Percentiles rank a stretch among this genome's conserved stretches.
Evolutionary conservation across 1,284 basidiomycete genomes (phyloP).

Genomic region (Microbotryum violaceum): DNA sequence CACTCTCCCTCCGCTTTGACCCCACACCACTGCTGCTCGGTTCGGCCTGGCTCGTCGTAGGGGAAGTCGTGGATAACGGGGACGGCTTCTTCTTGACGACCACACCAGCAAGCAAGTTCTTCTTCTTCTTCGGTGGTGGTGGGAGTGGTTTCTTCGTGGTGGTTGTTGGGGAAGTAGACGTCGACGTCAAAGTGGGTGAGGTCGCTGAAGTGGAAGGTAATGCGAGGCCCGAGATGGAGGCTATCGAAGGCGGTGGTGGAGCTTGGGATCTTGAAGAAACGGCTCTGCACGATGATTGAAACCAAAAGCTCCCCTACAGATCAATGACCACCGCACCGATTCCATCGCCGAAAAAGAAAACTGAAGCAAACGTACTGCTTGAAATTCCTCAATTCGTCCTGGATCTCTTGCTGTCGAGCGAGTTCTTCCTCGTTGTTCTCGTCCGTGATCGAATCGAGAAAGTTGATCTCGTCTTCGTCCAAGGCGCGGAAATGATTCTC

Average conservation of each 20-base stretch:
- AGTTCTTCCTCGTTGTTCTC: conserved; percentile 67
- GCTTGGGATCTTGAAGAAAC: conserved; percentile 4
- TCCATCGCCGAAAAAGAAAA: too few species aligned
- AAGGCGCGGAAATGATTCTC: conserved; percentile 86
- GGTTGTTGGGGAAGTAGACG: background rate
- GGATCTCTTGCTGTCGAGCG: conserved; percentile 62
- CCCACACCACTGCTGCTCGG: too few species aligned
- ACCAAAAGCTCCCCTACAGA: background rate
- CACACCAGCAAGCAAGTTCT: conserved; percentile 12
- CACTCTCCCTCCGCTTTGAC: too few species aligned
- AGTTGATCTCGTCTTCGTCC: conserved; percentile 79
- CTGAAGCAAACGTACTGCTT: conserved; percentile 52
- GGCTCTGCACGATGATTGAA: conserved; percentile 1
- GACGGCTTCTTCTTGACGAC: conserved; percentile 17
- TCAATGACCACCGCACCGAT: too few species aligned
- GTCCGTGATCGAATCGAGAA: conserved; percentile 70
- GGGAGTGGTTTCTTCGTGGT: background rate
- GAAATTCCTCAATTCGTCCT: conserved; percentile 70
- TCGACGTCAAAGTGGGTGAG: background rate
- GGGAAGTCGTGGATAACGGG: background rate
- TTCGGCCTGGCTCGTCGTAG: background rate
- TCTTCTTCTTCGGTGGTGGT: conserved; percentile 2
- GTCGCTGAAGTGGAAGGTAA: background rate
- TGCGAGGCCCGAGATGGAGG: conserved; percentile 2
- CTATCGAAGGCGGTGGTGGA: conserved; percentile 1